Conservation (phyloP, 2,329 filamentous ascomycete species). For the Chaetoscypha palmicola region DNA sequence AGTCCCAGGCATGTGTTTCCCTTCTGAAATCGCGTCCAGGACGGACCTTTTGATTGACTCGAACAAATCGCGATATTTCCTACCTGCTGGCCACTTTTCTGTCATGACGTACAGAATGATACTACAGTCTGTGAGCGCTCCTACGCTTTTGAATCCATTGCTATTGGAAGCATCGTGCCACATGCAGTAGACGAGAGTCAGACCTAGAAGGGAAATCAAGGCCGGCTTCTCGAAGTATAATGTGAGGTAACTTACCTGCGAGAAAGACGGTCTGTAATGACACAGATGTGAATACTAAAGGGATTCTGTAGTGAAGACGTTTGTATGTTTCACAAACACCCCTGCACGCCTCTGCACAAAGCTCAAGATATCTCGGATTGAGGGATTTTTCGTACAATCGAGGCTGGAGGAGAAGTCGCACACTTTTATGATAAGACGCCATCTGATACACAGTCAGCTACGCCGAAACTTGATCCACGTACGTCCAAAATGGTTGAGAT, state of each 20-base stretch:
- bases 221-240: neutral
- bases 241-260: conserved; percentile 1
- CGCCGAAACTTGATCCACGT: no score
- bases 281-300: conserved; percentile 7
- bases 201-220: neutral
- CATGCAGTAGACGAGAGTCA: conserved; percentile 14
- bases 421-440: conserved; percentile 10
- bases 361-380: conserved; percentile 5
- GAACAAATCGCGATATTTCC: conserved; percentile 12
- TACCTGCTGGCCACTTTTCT: conserved; percentile 8
- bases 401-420: conserved; percentile 11
- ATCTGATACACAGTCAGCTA: conserved; percentile 1
- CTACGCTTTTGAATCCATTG: conserved; percentile 6
- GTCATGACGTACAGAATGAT: conserved; percentile 15
- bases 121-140: conserved; percentile 10
- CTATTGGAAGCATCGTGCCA: conserved; percentile 8
- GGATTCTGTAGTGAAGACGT: conserved; percentile 6
- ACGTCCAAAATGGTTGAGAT: no score
- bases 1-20: conserved; percentile 11
- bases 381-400: conserved; percentile 8
- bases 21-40: conserved; percentile 11
- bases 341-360: conserved; percentile 10
- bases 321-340: conserved; percentile 11
- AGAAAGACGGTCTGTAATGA: conserved; percentile 12
- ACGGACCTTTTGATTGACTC: conserved; percentile 13